Conservation (phyloP, 768 basidiomycete genomes). For the Galerina marginata region DNA sequence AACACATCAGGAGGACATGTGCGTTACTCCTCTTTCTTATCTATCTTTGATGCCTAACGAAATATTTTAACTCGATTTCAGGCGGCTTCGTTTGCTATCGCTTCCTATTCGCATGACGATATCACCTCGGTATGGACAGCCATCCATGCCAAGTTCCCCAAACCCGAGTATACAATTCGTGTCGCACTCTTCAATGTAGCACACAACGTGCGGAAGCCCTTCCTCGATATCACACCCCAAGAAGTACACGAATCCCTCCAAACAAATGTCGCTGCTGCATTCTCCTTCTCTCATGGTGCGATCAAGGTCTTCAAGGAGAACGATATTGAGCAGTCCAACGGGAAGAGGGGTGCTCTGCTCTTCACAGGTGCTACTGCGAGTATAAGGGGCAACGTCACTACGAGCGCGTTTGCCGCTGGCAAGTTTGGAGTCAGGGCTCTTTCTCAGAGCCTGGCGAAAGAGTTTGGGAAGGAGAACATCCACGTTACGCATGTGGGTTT, state of each 20-base stretch:
- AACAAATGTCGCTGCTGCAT: conserved; percentile 60
- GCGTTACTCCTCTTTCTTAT: conserved; percentile 8
- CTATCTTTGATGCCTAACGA: not conserved
- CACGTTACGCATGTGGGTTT: conserved; percentile 74
- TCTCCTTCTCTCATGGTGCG: conserved; percentile 66
- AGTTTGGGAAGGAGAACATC: conserved; percentile 76
- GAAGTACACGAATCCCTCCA: conserved; percentile 62
- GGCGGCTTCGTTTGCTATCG: conserved; percentile 62
- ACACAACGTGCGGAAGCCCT: conserved; percentile 64
- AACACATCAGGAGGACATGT: conserved; percentile 63
- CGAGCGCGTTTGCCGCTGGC: conserved; percentile 66
- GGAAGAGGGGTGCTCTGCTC: conserved; percentile 66
- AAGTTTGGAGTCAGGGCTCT: conserved; percentile 69
- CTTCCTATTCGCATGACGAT: conserved; percentile 53
- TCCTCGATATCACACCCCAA: conserved; percentile 64
- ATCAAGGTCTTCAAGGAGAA: conserved; percentile 67
- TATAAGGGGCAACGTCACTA: conserved; percentile 62
- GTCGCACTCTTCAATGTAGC: conserved; percentile 71
- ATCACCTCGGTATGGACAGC: conserved; percentile 54
- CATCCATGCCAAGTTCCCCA: conserved; percentile 51
- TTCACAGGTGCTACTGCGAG: conserved; percentile 80
- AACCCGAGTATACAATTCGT: conserved; percentile 55
- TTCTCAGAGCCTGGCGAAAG: conserved; percentile 74
- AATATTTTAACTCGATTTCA: conserved; percentile 27
- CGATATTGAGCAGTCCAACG: conserved; percentile 46